Evolutionary conservation across 2,329 filamentous ascomycete genomes (phyloP).

Genomic region (Delphinella strobiligena): DNA sequence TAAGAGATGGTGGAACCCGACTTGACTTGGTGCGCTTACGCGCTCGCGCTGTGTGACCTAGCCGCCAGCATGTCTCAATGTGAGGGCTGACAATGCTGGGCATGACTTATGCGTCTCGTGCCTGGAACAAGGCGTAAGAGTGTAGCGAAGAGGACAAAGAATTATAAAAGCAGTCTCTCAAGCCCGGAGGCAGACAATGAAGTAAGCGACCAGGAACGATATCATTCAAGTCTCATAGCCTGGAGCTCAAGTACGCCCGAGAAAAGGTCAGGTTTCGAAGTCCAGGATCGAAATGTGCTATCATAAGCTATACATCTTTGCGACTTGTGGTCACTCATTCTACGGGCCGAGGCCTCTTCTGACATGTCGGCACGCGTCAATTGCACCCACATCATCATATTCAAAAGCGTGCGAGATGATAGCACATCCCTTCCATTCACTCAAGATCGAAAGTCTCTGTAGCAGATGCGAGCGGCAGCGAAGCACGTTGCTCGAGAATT

Average conservation of each 20-base stretch:
- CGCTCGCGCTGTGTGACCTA: too few species aligned
- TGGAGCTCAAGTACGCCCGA: not conserved
- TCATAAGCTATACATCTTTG: constrained; percentile 29
- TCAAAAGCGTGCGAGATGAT: constrained; percentile 17
- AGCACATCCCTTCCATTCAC: constrained; percentile 25
- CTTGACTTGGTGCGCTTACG: too few species aligned
- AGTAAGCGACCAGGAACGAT: not conserved
- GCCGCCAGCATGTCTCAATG: too few species aligned
- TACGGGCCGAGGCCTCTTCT: constrained; percentile 22
- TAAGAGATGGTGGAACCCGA: too few species aligned
- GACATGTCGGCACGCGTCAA: constrained; percentile 21
- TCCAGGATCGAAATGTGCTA: constrained; percentile 26
- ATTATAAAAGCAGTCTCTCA: not conserved
- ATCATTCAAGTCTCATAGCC: not conserved
- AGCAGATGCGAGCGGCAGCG: constrained; percentile 18
- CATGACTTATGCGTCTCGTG: too few species aligned
- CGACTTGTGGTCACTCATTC: constrained; percentile 29
- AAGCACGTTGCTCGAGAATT: constrained; percentile 14
- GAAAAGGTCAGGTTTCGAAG: not conserved
- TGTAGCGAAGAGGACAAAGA: constrained; percentile 4
- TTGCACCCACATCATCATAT: constrained; percentile 12
- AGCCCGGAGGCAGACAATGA: not conserved
- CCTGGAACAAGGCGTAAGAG: too few species aligned
- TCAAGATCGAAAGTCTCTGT: constrained; percentile 23
- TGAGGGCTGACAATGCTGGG: too few species aligned